These are phyloP conservation scores for Angomonas deanei DNA, from an alignment of 208 protist species.

Conservation along the genomic window DNA sequence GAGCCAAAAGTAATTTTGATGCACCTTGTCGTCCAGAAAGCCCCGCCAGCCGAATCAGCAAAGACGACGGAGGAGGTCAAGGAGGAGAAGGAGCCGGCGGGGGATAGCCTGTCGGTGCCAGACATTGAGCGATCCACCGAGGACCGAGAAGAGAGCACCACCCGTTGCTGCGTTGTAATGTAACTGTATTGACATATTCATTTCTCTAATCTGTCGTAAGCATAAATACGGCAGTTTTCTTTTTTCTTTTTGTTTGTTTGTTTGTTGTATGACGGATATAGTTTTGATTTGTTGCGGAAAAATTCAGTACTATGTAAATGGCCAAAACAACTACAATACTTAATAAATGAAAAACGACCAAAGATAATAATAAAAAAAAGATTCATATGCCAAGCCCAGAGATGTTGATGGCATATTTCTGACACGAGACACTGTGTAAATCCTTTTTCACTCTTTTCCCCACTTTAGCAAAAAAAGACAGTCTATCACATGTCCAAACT, in stretches of 20 bases:
- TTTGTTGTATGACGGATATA: background rate
- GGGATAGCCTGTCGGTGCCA: conserved; percentile 9
- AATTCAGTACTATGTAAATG: no score
- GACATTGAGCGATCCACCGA: background rate
- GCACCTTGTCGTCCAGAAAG: conserved; percentile 55
- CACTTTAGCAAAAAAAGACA: background rate
- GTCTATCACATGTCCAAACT: background rate
- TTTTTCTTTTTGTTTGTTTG: conserved; percentile 5
- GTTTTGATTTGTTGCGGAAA: no score
- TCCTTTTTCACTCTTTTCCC: background rate
- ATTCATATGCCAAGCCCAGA: no score
- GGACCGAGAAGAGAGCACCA: background rate
- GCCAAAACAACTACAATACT: no score
- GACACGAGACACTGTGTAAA: background rate
- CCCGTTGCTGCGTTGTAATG: background rate
- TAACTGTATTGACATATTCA: background rate
- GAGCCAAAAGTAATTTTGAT: conserved; percentile 30
- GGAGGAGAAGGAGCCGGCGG: conserved; percentile 12
- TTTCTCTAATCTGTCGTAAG: background rate
- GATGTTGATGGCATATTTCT: background rate
- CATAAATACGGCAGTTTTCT: background rate
- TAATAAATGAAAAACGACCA: no score
- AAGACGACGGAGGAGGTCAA: conserved; percentile 14
- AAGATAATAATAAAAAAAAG: no score
- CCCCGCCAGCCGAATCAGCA: background rate